Conservation (phyloP, 139 green algal genomes). For the Zygnema circumcarinatum region DNA sequence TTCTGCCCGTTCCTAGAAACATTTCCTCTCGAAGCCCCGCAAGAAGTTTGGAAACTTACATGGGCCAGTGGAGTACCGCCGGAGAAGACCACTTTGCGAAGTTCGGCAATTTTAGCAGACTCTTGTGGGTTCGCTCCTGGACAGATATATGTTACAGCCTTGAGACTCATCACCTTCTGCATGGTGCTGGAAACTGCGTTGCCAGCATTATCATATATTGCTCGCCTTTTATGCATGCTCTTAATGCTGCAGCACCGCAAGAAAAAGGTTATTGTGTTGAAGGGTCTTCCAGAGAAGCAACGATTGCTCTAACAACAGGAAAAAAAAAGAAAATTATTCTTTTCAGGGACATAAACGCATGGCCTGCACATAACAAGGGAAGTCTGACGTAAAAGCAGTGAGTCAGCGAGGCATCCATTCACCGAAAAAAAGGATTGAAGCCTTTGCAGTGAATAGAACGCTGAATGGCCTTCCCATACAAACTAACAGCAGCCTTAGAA, state of each 20-base stretch:
- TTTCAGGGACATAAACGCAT: no score
- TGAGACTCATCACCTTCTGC: not conserved
- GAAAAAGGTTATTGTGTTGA: no score
- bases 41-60: not conserved
- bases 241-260: not conserved
- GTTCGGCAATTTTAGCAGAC: not conserved
- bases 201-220: not conserved
- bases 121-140: not conserved
- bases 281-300: no score
- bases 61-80: not conserved
- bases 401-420: no score
- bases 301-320: no score
- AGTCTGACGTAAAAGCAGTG: no score
- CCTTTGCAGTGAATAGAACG: no score
- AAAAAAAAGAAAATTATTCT: no score
- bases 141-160: not conserved
- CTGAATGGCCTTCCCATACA: no score
- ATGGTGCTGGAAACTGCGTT: not conserved
- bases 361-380: no score
- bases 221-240: not conserved
- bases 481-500: no score
- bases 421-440: no score
- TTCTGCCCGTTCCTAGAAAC: not conserved
- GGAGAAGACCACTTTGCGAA: not conserved
- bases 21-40: not conserved